A percentile compares a stretch with the other conserved stretches of the same genome.
Conservation (phyloP, 805 yeast species). For the Schizosaccharomyces lindneri region DNA sequence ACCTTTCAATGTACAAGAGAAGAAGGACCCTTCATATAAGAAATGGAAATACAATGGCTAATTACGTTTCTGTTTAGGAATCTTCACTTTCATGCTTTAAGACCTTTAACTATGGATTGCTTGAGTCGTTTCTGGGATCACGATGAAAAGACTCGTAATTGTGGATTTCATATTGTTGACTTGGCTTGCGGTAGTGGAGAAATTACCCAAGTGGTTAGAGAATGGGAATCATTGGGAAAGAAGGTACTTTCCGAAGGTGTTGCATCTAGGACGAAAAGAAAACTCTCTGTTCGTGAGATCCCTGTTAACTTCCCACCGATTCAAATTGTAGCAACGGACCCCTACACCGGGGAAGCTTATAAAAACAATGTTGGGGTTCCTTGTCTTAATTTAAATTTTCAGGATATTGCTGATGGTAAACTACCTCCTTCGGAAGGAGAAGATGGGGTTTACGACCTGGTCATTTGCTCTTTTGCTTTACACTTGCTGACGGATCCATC, state of each 20-base stretch:
- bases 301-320: background rate
- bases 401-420: background rate
- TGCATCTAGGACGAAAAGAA: background rate
- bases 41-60: background rate
- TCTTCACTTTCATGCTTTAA: background rate
- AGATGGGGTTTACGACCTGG: background rate
- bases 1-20: too few species aligned
- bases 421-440: background rate
- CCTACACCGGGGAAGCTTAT: background rate
- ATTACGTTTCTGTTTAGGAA: background rate
- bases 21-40: background rate
- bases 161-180: background rate
- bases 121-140: background rate
- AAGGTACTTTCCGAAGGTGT: too few species aligned
- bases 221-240: background rate
- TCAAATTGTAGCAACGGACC: background rate
- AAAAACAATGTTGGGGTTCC: background rate
- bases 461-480: background rate
- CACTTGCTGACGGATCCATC: background rate
- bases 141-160: background rate
- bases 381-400: background rate
- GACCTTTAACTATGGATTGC: background rate
- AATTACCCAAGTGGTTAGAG: background rate
- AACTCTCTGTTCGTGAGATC: background rate
- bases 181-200: conserved; percentile 1